Conservation (phyloP, 352 stramenopile species). For the Aphanomyces invadans region DNA sequence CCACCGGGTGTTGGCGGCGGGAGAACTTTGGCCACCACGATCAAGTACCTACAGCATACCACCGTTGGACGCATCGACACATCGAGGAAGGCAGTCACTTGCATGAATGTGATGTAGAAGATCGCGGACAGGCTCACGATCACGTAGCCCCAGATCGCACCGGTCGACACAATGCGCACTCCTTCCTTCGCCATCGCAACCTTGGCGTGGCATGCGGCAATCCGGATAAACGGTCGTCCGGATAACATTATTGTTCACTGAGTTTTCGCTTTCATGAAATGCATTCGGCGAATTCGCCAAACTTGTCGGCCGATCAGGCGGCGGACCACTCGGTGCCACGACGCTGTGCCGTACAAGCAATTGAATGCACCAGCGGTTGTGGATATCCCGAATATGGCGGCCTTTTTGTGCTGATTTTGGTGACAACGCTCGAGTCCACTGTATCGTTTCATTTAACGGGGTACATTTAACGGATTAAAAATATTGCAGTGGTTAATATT, state of each 20-base stretch:
- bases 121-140: constrained; percentile 44
- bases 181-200: constrained; percentile 15
- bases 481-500: too few relatives aligned
- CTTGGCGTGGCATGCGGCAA: neutral
- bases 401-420: too few relatives aligned
- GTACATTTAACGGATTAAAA: too few relatives aligned
- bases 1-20: constrained; percentile 25
- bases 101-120: constrained; percentile 62
- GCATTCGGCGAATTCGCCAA: neutral
- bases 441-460: too few relatives aligned
- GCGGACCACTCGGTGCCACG: too few relatives aligned
- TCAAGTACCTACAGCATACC: constrained; percentile 38
- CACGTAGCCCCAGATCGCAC: constrained; percentile 71
- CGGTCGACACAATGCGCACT: constrained; percentile 52
- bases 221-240: neutral
- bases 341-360: too few relatives aligned
- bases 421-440: too few relatives aligned
- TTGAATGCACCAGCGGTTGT: too few relatives aligned
- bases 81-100: neutral
- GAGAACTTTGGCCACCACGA: constrained; percentile 64
- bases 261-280: neutral
- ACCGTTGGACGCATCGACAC: neutral
- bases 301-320: too few relatives aligned
- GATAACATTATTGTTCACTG: neutral
- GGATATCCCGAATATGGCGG: too few relatives aligned